Evolutionary conservation across 345 rosid species (phyloP), one percentile per base, ranked within the genome.

Genomic region (Populus davidiana): DNA sequence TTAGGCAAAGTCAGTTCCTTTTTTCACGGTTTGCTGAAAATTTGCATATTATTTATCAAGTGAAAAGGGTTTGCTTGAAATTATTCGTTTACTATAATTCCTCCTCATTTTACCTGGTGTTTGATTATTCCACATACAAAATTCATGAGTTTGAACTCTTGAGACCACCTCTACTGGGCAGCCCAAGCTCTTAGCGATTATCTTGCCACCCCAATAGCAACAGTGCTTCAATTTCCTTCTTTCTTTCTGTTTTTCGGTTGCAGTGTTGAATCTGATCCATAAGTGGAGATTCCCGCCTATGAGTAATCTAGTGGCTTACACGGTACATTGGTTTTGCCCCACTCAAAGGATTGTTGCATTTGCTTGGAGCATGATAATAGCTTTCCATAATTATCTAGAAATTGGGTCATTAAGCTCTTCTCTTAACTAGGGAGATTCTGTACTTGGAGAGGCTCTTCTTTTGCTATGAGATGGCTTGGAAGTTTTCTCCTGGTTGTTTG

Each of bases 121-220:
- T 47, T 18, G 36, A 33, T 56, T 38, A 36, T 56, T 54, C 47
- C 25, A 23, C 13, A 72, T 14, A 35, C 17, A 63, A 56, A 72
- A 56, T 20, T n/a, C 44, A 23, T 59, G 18, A 72, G n/a, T 56
- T 72, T 72, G 65, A 56, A 36, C 65, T 72, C 29, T 72, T 14
- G 8, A 56, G 35, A 23, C 36, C 27, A 25, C 69, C 23, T 41
- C 36, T 20, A 13, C 13, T n/a, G 21, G 52, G 76, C 25, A 39
- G 9, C 13, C 43, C 13, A 31, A 31, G 44, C 65, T 9, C 47
- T 25, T 31, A 54, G 25, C 10, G 8, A 18, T 20, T 18, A 31
- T 27, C 36, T 27, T 70, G 3, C 9, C 14, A 25, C 4, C 56
- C 18, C n/a, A n/a, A 11, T 12, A 31, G 43, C 29, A 72, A 14